A percentile compares a stretch with the other conserved stretches of the same genome.
These are phyloP conservation scores for Albatrellus sp. DNA, from an alignment of 1,284 basidiomycete genomes.

Conservation along the genomic window DNA sequence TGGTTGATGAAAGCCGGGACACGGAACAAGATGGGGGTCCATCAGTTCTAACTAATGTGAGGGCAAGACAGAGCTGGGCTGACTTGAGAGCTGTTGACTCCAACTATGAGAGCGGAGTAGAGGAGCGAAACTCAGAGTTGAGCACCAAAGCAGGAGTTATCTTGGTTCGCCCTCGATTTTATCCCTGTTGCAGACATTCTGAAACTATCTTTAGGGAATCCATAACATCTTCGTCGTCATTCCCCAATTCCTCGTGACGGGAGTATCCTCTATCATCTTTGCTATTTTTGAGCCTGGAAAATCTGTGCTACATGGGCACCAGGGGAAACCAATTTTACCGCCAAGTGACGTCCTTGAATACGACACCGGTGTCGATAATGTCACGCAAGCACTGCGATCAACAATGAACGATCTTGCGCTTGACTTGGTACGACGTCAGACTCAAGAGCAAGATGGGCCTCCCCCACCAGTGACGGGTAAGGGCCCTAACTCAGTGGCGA, in stretches of 20 bases:
- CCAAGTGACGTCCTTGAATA: conserved; percentile 13
- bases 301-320: conserved; percentile 28
- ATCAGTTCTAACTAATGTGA: conserved; percentile 28
- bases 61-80: conserved; percentile 30
- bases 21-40: not conserved
- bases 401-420: conserved; percentile 13
- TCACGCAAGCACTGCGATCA: conserved; percentile 3
- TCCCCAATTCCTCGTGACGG: conserved; percentile 63
- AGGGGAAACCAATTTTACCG: conserved; percentile 12
- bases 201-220: conserved; percentile 48
- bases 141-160: conserved; percentile 79
- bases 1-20: not conserved
- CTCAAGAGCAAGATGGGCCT: conserved; percentile 10
- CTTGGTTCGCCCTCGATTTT: conserved; percentile 37
- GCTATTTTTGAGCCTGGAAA: conserved; percentile 51
- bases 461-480: conserved; percentile 10
- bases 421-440: conserved; percentile 8
- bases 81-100: conserved; percentile 19
- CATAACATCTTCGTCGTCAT: conserved; percentile 86
- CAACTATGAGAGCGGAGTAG: conserved; percentile 11
- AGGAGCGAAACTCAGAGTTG: conserved; percentile 12
- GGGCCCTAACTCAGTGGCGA: conserved; percentile 55
- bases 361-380: not conserved
- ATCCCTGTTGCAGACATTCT: conserved; percentile 4
- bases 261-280: conserved; percentile 54